Evolutionary conservation across 108 stramenopile species (phyloP).

Genomic region (Stephanodiscus triporus): DNA sequence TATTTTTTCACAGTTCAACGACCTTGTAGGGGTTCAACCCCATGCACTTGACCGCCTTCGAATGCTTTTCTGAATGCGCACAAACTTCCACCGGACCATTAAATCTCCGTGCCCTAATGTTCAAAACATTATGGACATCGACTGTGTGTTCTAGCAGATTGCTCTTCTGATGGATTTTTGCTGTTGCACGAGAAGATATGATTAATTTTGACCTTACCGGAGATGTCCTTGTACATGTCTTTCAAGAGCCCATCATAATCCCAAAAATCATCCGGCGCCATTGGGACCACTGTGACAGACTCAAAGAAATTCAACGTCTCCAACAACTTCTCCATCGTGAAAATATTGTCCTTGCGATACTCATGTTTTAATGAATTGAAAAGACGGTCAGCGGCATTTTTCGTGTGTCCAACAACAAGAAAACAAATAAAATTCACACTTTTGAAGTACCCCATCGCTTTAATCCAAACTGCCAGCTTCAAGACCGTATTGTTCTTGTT

Average conservation of each 20-base stretch:
- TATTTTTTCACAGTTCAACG: conserved; percentile 11
- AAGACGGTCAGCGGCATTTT: too few species aligned
- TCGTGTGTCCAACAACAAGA: conserved; percentile 15
- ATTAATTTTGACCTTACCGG: conserved; percentile 4
- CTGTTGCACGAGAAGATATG: conserved; percentile 5
- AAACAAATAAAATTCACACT: conserved; percentile 8
- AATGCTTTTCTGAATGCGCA: not conserved
- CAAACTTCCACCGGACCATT: not conserved
- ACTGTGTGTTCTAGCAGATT: not conserved
- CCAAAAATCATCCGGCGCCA: not conserved
- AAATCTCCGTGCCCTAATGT: not conserved
- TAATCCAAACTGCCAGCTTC: conserved; percentile 5
- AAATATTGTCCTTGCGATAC: conserved; percentile 10
- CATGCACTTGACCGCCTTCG: not conserved
- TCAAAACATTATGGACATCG: not conserved
- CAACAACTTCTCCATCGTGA: not conserved
- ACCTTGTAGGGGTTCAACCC: conserved; percentile 16
- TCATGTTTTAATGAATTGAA: too few species aligned
- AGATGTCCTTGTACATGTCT: not conserved
- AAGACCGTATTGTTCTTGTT: conserved; percentile 41
- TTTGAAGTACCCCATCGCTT: conserved; percentile 20
- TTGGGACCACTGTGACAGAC: not conserved
- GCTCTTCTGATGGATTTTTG: not conserved
- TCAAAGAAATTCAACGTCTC: not conserved
- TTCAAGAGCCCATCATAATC: not conserved